Evolutionary conservation across 495 filamentous ascomycete genomes (phyloP).

Genomic region (Penicillium canariense): DNA sequence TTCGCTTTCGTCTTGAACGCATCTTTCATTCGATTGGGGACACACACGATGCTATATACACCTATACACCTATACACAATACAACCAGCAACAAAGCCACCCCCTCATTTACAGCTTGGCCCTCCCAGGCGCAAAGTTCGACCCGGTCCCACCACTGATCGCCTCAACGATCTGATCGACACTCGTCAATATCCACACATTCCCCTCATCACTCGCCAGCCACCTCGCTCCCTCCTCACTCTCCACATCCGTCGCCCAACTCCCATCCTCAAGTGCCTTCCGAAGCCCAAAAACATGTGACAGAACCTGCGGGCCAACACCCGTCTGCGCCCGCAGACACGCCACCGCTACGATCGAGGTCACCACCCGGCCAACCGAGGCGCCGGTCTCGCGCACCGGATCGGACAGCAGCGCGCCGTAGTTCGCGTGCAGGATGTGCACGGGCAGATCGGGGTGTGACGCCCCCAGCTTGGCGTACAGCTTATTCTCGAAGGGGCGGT

Average conservation of each 20-base stretch:
- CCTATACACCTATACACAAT: not conserved
- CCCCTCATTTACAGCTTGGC: conserved; percentile 45
- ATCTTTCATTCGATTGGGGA: too few relatives aligned
- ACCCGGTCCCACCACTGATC: conserved; percentile 56
- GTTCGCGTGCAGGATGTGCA: conserved; percentile 67
- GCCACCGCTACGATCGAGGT: conserved; percentile 69
- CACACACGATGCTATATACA: too few relatives aligned
- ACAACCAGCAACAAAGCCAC: not conserved
- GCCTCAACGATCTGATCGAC: conserved; percentile 66
- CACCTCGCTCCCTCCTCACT: conserved; percentile 55
- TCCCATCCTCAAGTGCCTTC: conserved; percentile 69
- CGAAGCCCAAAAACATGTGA: conserved; percentile 72
- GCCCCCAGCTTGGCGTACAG: conserved; percentile 62
- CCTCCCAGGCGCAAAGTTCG: conserved; percentile 58
- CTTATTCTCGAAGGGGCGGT: conserved; percentile 67
- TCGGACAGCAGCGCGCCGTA: conserved; percentile 70
- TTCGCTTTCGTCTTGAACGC: too few relatives aligned
- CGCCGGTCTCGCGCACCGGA: conserved; percentile 53
- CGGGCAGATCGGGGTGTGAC: conserved; percentile 73
- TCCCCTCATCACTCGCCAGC: conserved; percentile 71
- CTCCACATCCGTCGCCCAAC: conserved; percentile 51
- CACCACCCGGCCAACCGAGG: conserved; percentile 57
- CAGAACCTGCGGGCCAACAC: conserved; percentile 74
- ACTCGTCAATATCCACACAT: conserved; percentile 65
- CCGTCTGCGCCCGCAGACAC: conserved; percentile 69